Conservation (phyloP, 2,329 filamentous ascomycete species). For the Aureobasidium vineae region DNA sequence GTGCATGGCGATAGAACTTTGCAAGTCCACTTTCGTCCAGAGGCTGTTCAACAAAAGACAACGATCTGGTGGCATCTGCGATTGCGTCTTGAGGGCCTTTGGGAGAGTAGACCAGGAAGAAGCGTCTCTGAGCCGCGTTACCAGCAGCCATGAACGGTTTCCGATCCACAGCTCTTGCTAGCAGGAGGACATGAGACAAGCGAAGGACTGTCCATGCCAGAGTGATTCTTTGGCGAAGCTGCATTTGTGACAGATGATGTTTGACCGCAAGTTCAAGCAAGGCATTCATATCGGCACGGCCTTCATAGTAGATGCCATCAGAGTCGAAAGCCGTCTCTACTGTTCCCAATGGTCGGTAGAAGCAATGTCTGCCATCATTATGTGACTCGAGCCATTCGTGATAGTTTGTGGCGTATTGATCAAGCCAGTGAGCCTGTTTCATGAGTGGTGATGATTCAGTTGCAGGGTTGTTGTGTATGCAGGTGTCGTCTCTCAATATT, state of each 20-base stretch:
- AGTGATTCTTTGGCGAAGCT: conserved; percentile 32
- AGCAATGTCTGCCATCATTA: conserved; percentile 32
- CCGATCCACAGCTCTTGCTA: conserved; percentile 36
- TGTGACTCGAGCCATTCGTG: conserved; percentile 40
- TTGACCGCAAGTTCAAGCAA: conserved; percentile 41
- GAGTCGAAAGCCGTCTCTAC: conserved; percentile 48
- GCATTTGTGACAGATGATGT: conserved; percentile 35
- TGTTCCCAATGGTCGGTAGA: conserved; percentile 44
- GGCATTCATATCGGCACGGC: conserved; percentile 47
- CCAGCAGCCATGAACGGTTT: conserved; percentile 29
- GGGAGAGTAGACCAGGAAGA: conserved; percentile 41
- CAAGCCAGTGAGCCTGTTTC: conserved; percentile 39
- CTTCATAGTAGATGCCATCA: conserved; percentile 47
- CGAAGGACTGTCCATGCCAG: conserved; percentile 28
- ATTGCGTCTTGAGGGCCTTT: conserved; percentile 36
- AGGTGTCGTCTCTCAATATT: neutral
- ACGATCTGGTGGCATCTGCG: conserved; percentile 33
- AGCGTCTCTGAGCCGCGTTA: conserved; percentile 29
- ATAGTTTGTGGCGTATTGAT: conserved; percentile 41
- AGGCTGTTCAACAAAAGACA: conserved; percentile 44
- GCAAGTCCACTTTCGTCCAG: conserved; percentile 35
- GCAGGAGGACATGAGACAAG: conserved; percentile 28
- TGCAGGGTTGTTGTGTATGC: neutral
- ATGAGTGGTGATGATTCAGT: neutral
- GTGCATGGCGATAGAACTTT: conserved; percentile 43